Conservation (phyloP, 1,284 basidiomycete species). For the Ceratobasidium sp. region DNA sequence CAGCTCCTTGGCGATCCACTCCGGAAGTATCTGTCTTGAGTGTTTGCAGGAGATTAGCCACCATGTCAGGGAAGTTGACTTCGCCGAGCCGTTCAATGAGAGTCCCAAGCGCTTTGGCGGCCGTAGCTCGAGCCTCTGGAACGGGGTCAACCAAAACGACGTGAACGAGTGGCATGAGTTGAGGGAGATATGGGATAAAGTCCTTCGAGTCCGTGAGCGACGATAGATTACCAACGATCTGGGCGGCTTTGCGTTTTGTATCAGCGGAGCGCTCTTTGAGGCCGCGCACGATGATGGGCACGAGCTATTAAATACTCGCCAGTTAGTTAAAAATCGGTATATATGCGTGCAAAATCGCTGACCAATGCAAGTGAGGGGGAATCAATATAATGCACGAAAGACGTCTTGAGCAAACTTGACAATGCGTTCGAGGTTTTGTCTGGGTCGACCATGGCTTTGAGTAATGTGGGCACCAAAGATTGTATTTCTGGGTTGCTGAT, state of each 20-base stretch:
- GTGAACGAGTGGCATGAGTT: slow-evolving; percentile 91
- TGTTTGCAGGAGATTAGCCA: slow-evolving; percentile 88
- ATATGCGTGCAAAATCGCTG: slow-evolving; percentile 51
- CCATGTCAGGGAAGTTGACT: slow-evolving; percentile 93
- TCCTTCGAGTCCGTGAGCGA: slow-evolving; percentile 96
- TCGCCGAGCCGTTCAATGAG: slow-evolving; percentile 97
- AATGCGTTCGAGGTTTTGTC: slow-evolving; percentile 90
- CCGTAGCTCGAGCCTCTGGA: slow-evolving; percentile 96
- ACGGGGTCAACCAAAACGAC: slow-evolving; percentile 94
- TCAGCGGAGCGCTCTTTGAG: slow-evolving; percentile 92
- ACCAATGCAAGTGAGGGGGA: slow-evolving; percentile 97
- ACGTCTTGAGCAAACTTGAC: slow-evolving; percentile 86
- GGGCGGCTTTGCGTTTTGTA: slow-evolving; percentile 94
- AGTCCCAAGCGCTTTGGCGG: slow-evolving; percentile 97
- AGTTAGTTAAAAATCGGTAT: slow-evolving; percentile 7
- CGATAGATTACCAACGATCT: slow-evolving; percentile 96
- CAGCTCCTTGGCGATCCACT: slow-evolving; percentile 97
- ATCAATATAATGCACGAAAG: slow-evolving; percentile 98
- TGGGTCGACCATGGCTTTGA: slow-evolving; percentile 97
- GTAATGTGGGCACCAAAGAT: slow-evolving; percentile 87
- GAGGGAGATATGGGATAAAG: slow-evolving; percentile 93
- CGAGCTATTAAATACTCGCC: slow-evolving; percentile 66
- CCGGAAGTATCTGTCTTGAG: slow-evolving; percentile 95
- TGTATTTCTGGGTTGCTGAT: slow-evolving; percentile 96
- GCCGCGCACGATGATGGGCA: slow-evolving; percentile 96